Base-by-base conservation (phyloP, 352 stramenopile species). In the Phytopythium boreale region DNA sequence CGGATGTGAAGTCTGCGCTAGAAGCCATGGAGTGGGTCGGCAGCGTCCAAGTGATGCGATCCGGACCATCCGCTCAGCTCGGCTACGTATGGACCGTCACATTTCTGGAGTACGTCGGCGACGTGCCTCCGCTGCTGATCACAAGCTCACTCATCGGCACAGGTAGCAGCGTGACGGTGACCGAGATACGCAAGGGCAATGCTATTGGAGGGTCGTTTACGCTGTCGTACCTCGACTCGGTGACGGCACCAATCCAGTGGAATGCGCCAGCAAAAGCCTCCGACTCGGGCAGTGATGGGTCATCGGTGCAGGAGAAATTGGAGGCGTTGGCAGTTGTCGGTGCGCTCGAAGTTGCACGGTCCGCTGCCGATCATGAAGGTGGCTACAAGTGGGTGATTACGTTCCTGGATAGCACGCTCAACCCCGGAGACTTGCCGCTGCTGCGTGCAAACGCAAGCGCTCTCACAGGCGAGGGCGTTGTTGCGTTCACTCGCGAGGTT, bases 51-150 rank as follows among this genome's bases (percentile, higher is more conserved):
- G 81, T 93, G 2, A 68, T 72, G 10, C 79, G 74, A 26, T 80
- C 74, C 0, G 66, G 53, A 3, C 75, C 84, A 6, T 79, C 76
- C 0, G 62, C 81, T 7, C 87, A 94, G 51, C 69, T 77, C 31
- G 84, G 86, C 5, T 94, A 89, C 56, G 81, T 74, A 12, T 94
- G 86, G 86, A 90, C 72, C 0, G 76, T 94, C 43, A 90, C 84
- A 8, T 94, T 93, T 56, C 34, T 90, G 24, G 81, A 89, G 17
- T 92, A 89, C 49, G 68, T 79, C 52, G 87, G 87, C 10, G 82
- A 92, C 44, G 78, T 90, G 1, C 87, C 87, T 2, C 34, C 70
- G 11, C 56, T 95, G 3, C 46, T 72, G 8, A 72, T 85, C 17
- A 89, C 83, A 9, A 93, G 76, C 47, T 87, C 77, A 1, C 63